Evolutionary conservation across 2,329 filamentous ascomycete genomes (phyloP), one percentile per base, ranked within the genome.

Genomic region (Sporothrix luriei): DNA sequence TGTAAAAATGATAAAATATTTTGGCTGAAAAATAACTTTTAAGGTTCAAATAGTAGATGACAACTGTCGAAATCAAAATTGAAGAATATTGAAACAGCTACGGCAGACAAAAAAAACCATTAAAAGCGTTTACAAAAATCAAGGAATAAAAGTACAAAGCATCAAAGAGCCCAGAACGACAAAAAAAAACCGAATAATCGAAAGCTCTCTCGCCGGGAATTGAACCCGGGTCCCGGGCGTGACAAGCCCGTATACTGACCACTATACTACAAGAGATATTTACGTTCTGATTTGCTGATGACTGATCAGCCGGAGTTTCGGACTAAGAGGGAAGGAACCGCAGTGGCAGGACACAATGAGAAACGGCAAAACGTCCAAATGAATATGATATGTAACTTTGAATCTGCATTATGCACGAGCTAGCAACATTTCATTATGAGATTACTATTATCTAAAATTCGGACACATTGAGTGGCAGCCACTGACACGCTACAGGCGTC

Each of bases 231-330:
- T 71, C 70, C 70, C 70, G 70, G 68, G 70, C 70, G 70, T 71
- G 70, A 71, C 70, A 71, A 71, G 70, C 70, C 68, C 70, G 68
- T 71, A 71, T 71, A 71, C 70, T 71, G 68, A 70, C 70, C 70
- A 71, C 70, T 71, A 71, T 71, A 71, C 70, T 71, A 71, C 70
- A 66, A 66, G 68, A 71, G 70, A 71, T 38, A 16, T 38, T 48
- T 16, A 9, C n/a, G 3, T 43, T 52, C 21, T 67, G 49, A 52
- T 54, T 55, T 55, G 49, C 7, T 67, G 65, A 55, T 55, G 49
- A 40, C 40, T 16, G 29, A 54, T 21, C 14, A 2, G 1, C 29
- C 13, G 7, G 4, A n/a, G 54, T 57, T 40, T n/a, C 3, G 7
- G 5, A 4, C 5, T 55, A 55, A 33, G 26, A 55, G 26, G 52